Base-by-base conservation (phyloP, 441 rosid genomes). In the Pelargonium citronellum region DNA sequence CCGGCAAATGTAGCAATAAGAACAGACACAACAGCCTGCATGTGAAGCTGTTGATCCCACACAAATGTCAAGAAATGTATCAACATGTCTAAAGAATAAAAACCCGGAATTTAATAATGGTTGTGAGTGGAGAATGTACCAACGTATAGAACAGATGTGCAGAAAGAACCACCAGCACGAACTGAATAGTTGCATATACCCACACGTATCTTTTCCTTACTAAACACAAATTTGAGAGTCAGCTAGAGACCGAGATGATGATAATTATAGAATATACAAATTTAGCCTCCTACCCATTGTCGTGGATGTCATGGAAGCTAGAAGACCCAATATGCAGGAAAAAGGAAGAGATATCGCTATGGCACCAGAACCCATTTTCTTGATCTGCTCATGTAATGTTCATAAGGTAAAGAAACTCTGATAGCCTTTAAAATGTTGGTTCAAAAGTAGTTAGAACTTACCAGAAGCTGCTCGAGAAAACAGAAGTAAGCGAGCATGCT, bases 381-480 rank as follows among this genome's bases (percentile, higher is more conserved):
- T 81, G 2, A 86, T 88, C 98, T 93, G 85, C 69, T 71, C 22
- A 67, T 15, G 67, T 11, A 24, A 70, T 49, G 24, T 37, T 37
- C 6, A 37, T 37, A 37, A 37, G 41, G 41, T 37, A 37, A 37
- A 74, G 71, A 39, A 64, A 44, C 68, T 20, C 10, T 73, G 24
- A 70, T 15, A 57, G 67, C 68, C 10, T 67, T 13, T 69, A 9
- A 79, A 55, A 74, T 24, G 55, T 70, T 43, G 19, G 63, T 13
- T 55, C 13, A 51, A 47, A 66, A 69, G 55, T 58, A 46, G 66
- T 64, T 16, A 3, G 7, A 64, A 73, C 85, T 82, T 72, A 91
- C 99, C 94, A 94, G 74, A 41, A 91, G 96, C 81, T 90, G 97
- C 86, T 94, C 99, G 0, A 94, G 95, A 81, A 89, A 91, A 76